Evolutionary conservation across 2,329 filamentous ascomycete genomes (phyloP).

Genomic region (Aspergillus fructus): DNA sequence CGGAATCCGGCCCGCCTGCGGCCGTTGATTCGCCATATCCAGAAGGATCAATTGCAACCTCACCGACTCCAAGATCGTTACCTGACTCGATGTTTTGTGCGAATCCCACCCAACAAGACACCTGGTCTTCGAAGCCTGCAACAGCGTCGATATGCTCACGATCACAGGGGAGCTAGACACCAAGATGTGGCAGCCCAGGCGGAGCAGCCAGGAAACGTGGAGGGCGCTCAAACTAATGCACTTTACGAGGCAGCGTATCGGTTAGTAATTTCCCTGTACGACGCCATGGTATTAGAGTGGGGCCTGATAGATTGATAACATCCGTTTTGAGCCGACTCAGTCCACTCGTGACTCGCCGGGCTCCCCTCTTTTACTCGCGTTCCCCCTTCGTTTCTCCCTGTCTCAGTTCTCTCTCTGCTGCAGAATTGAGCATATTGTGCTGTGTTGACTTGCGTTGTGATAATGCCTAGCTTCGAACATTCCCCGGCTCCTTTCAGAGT

Average conservation of each 20-base stretch:
- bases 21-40: background rate
- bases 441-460: background rate
- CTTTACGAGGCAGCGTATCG: background rate
- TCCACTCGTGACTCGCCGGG: background rate
- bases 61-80: background rate
- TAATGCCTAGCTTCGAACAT: constrained; percentile 19
- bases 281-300: background rate
- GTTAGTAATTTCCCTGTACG: background rate
- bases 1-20: background rate
- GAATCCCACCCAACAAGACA: background rate
- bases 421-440: background rate
- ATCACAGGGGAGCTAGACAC: background rate
- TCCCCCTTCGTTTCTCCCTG: background rate
- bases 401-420: background rate
- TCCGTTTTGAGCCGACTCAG: constrained; percentile 8
- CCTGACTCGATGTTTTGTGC: background rate
- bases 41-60: background rate
- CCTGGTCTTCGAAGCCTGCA: background rate
- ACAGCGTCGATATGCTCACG: background rate
- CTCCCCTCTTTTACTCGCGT: background rate
- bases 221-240: background rate
- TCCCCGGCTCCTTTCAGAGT: constrained; percentile 46
- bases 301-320: constrained; percentile 10
- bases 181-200: background rate
- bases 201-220: background rate